Evolutionary conservation across 345 rosid species (phyloP), one percentile per base, ranked within the genome.

Genomic region (Populus tremula): DNA sequence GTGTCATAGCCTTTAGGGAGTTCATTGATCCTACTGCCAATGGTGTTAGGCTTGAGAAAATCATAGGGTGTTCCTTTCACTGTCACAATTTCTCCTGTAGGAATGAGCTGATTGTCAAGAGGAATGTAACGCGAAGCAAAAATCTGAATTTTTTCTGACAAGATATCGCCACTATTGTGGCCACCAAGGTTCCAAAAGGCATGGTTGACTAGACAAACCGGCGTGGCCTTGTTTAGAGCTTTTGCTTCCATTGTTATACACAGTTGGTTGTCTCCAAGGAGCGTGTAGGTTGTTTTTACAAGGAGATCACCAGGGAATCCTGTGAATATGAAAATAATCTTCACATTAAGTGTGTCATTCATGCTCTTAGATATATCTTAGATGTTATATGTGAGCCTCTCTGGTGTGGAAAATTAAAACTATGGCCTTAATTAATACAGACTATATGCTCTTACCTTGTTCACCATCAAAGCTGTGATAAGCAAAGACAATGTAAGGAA

Each of bases 141-240:
- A 31, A 96, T 85, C 73, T 89, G 94, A 74, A 93, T 77, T 70
- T 91, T 81, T 50, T 92, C 83, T 0, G 94, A 91, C 36, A 96
- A 81, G 78, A 96, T 90, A 61, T 90, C 88, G 0, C 96, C 96
- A 10, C 88, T 83, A 72, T 82, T 78, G 77, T 93, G 98, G 41
- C 97, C 97, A 45, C 93, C 96, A 16, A 95, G 91, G 86, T 95
- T 95, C 96, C 96, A 95, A 73, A 91, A 95, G 21, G 90, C 81
- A 67, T 96, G 99, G 65, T 91, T 93, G 62, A 93, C 98, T 45
- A 96, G 87, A 76, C 91, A 93, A 47, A 93, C 92, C 0, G 98
- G 97, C 16, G 98, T 96, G 20, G 94, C 84, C 86, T 88, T 92
- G 82, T 86, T 87, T 36, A 86, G 75, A 29, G 97, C 89, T 76